Percentiles rank a stretch among this genome's conserved stretches.
These are phyloP conservation scores for Climacium dendroides DNA, from an alignment of 225 moss, liverwort and hornwort species.

Conservation along the genomic window DNA sequence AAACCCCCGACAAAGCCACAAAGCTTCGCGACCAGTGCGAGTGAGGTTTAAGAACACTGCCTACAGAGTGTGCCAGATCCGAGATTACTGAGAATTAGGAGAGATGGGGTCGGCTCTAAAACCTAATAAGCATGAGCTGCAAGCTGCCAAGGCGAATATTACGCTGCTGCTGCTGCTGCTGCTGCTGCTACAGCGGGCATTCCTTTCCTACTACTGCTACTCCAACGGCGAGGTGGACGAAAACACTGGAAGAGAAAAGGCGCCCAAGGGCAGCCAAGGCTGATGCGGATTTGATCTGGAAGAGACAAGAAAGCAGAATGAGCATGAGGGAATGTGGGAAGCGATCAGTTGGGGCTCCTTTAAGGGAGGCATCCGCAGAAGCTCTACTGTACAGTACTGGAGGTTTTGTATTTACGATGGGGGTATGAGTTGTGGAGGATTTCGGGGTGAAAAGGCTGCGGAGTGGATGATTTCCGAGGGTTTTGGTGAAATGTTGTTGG, in stretches of 20 bases:
- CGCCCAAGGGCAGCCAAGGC: not conserved
- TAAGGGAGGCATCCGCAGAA: not conserved
- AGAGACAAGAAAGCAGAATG: slow-evolving; percentile 6
- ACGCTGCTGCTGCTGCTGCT: not conserved
- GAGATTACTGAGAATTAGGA: not conserved
- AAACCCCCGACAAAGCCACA: not conserved
- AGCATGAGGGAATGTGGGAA: slow-evolving; percentile 6
- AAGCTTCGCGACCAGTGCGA: not conserved
- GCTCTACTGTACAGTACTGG: not conserved
- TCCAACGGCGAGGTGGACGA: not conserved
- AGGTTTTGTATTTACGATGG: not conserved
- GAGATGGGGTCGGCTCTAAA: not conserved
- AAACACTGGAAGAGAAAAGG: not conserved
- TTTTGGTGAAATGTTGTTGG: not conserved
- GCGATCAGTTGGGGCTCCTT: slow-evolving; percentile 4
- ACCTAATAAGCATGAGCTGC: not conserved
- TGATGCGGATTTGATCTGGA: not conserved
- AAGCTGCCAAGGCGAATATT: not conserved
- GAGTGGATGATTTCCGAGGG: not conserved
- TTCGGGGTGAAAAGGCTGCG: not conserved
- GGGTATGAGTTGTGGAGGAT: not conserved
- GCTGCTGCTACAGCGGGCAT: not conserved
- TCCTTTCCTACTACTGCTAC: not conserved
- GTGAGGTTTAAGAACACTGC: not conserved
- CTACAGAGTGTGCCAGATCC: not conserved